A percentile compares a stretch with the other conserved stretches of the same genome.
These are phyloP conservation scores for Nannochloropsis salina DNA, from an alignment of 108 stramenopile species.

Conservation along the genomic window DNA sequence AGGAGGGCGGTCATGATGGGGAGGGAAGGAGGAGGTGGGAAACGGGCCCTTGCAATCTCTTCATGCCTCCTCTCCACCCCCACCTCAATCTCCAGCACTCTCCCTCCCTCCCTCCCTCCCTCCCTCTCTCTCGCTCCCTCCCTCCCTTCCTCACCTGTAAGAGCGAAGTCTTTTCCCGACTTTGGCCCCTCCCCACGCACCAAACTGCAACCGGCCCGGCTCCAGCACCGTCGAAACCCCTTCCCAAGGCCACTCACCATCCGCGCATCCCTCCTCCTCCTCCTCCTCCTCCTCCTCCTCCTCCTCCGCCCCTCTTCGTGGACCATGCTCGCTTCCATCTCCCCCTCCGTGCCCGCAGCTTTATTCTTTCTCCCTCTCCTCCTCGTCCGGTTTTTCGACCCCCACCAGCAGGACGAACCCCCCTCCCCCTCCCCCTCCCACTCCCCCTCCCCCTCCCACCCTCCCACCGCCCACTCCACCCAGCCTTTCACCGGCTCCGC, in stretches of 20 bases:
- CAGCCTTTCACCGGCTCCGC: background rate
- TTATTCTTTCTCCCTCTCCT: background rate
- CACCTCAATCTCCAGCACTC: background rate
- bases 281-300: background rate
- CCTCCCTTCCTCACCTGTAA: background rate
- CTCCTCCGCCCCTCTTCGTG: background rate
- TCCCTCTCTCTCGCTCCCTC: background rate
- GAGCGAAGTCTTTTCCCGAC: background rate
- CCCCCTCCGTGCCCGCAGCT: background rate
- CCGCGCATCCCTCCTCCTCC: background rate
- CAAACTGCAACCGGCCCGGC: background rate
- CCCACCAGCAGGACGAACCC: background rate
- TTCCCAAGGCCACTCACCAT: background rate
- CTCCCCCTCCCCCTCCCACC: background rate
- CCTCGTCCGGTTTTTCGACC: background rate
- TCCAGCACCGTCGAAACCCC: background rate
- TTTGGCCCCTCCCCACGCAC: background rate
- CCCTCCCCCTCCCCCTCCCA: background rate
- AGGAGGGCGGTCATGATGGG: background rate
- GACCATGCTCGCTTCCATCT: background rate
- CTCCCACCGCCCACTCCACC: background rate
- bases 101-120: background rate
- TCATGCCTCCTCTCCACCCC: no score
- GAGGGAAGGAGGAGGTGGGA: background rate
- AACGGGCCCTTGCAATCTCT: no score